These are phyloP conservation scores for Fraxinus angustifolia DNA, from an alignment of 305 asterid species.

Conservation along the genomic window DNA sequence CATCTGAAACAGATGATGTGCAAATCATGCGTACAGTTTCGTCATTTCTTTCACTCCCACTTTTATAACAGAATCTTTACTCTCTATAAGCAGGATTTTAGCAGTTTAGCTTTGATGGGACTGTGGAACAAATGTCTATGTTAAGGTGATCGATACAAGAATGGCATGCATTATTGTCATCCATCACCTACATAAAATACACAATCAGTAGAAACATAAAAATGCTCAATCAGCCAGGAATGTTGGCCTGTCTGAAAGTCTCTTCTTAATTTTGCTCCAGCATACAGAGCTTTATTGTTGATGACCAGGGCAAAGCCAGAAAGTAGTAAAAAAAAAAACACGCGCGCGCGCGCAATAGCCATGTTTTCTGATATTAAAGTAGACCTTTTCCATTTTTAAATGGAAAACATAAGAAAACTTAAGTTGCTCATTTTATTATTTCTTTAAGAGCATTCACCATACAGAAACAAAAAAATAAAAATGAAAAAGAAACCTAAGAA, in stretches of 20 bases:
- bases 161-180: neutral
- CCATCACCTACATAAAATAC: neutral
- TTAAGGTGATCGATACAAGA: neutral
- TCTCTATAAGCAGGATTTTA: neutral
- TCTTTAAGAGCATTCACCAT: neutral
- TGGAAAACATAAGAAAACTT: neutral
- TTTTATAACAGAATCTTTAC: neutral
- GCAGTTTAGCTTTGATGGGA: neutral
- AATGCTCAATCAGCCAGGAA: neutral
- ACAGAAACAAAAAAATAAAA: neutral
- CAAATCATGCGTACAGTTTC: neutral
- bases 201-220: neutral
- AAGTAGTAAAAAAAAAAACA: neutral
- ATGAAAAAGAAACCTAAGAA: neutral
- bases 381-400: neutral
- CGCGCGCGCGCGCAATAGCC: neutral
- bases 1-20: neutral
- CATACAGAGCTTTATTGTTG: neutral
- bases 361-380: neutral
- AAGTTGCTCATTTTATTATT: neutral
- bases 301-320: neutral
- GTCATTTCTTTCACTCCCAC: neutral
- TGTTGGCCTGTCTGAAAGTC: neutral
- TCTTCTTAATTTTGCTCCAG: neutral
- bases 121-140: neutral